A percentile compares a stretch with the other conserved stretches of the same genome.
These are phyloP conservation scores for Curvularia spicifera DNA, from an alignment of 2,329 filamentous ascomycete genomes.

Conservation along the genomic window DNA sequence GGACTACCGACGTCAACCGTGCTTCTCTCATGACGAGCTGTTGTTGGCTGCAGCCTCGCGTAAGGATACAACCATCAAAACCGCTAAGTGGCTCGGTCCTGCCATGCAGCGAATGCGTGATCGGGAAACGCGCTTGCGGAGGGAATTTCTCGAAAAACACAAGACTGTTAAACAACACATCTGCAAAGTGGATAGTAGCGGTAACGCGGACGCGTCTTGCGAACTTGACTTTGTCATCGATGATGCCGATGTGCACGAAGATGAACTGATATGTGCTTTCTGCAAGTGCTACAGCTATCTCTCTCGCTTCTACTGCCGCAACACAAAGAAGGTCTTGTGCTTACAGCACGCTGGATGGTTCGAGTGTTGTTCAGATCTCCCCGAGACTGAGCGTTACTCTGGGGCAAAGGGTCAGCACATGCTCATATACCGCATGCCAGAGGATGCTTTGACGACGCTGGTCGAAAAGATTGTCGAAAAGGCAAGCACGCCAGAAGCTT, in stretches of 20 bases:
- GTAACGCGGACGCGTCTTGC: constrained; percentile 37
- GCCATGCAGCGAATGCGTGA: constrained; percentile 79
- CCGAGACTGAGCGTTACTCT: constrained; percentile 70
- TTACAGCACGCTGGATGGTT: constrained; percentile 79
- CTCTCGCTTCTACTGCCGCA: constrained; percentile 85
- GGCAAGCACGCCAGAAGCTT: constrained; percentile 81
- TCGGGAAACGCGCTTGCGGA: constrained; percentile 73
- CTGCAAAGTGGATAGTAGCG: constrained; percentile 61
- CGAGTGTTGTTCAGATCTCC: constrained; percentile 74
- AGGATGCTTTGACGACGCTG: constrained; percentile 69
- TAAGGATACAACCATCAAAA: constrained; percentile 79
- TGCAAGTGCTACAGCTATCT: constrained; percentile 94
- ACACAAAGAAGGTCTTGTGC: constrained; percentile 81
- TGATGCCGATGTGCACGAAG: constrained; percentile 80
- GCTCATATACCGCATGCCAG: constrained; percentile 77
- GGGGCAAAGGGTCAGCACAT: constrained; percentile 65
- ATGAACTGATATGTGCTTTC: constrained; percentile 88
- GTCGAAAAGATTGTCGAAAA: constrained; percentile 84
- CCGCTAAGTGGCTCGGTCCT: constrained; percentile 92
- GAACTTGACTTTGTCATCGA: constrained; percentile 44
- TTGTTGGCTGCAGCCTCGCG: constrained; percentile 85
- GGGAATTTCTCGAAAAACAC: constrained; percentile 72
- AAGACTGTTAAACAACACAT: constrained; percentile 51
- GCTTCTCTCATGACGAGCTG: constrained; percentile 96
- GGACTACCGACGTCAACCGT: constrained; percentile 87